Conservation (phyloP, 225 moss, liverwort and hornwort genomes). For the Ulota crispa region DNA sequence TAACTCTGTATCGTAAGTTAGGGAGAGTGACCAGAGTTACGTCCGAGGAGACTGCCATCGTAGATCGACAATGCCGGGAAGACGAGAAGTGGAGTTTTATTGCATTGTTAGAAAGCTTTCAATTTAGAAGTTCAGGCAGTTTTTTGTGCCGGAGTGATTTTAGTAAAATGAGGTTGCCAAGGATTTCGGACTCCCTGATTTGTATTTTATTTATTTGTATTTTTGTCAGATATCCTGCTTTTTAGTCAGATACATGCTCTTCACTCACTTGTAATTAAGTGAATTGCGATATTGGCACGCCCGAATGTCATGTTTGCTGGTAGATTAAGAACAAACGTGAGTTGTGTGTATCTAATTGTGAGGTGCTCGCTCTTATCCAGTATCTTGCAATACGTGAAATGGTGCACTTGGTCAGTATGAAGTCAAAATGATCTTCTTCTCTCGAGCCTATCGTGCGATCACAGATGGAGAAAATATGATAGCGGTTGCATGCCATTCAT, state of each 20-base stretch:
- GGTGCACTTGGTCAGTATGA: not conserved
- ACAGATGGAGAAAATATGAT: not conserved
- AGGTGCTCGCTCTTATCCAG: not conserved
- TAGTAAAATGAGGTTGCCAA: not conserved
- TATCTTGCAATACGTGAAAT: not conserved
- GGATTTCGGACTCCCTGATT: not conserved
- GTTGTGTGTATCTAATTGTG: not conserved
- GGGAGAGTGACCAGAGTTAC: too few relatives aligned
- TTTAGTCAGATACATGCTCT: not conserved
- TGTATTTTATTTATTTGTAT: not conserved
- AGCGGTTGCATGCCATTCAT: conserved; percentile 1
- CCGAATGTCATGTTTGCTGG: conserved; percentile 8
- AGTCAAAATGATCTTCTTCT: not conserved
- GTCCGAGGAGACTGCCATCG: too few relatives aligned
- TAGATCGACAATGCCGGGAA: not conserved
- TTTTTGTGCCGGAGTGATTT: not conserved
- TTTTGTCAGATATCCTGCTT: conserved; percentile 8
- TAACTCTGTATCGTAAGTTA: too few relatives aligned
- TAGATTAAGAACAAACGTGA: not conserved
- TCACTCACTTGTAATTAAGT: not conserved
- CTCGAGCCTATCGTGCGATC: not conserved
- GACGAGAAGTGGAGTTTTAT: too few relatives aligned
- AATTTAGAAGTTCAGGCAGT: not conserved
- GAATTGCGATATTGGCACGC: conserved; percentile 2
- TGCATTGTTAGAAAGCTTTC: too few relatives aligned